Base-by-base conservation (phyloP, 352 stramenopile species). In the Pythium periplocum region DNA sequence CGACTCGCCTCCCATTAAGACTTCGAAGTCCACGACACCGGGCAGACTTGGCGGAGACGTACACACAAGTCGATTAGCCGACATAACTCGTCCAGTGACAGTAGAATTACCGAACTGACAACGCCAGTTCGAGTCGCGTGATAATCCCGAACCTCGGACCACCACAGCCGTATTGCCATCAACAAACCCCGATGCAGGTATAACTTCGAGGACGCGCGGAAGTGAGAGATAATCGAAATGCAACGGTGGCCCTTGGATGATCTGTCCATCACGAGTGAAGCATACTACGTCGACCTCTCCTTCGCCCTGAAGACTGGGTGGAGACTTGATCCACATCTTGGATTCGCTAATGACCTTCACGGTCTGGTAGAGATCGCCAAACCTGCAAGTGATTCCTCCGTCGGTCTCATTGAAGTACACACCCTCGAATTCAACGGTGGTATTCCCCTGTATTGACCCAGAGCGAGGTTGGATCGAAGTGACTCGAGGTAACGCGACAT, bases 71-170 rank as follows among this genome's bases (percentile, higher is more conserved):
- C 57, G 58, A 12, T 50, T 55, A 2, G 7, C 5, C 3, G 51
- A 51, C n/a, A 57, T 4, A 12, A 57, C 26, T 7, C 17, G 26
- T 11, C 46, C 58, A 1, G 51, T 38, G 1, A 43, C 47, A 38
- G 30, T 12, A 17, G 12, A 36, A 37, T 37, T 33, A 3, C 53
- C 59, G 39, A 66, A 66, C 9, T 34, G 26, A 46, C 59, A 66
- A 7, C 52, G 48, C 43, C 43, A 48, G 9, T 31, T 30, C 17
- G 17, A 31, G 9, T 48, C 43, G 9, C 43, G 43, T 31, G 43
- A 48, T 11, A 48, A 48, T 31, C 43, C 43, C 17, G 9, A 11
- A 31, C 43, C 43, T 31, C 43, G 9, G 17, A 48, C 17, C 17
- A 30, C 17, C 17, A 48, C 43, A 30, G 43, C 17, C 43, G 43